Percentiles rank a stretch among this genome's conserved stretches.
Conservation (phyloP, 2,329 filamentous ascomycete genomes). For the Colletotrichum cuscutae region DNA sequence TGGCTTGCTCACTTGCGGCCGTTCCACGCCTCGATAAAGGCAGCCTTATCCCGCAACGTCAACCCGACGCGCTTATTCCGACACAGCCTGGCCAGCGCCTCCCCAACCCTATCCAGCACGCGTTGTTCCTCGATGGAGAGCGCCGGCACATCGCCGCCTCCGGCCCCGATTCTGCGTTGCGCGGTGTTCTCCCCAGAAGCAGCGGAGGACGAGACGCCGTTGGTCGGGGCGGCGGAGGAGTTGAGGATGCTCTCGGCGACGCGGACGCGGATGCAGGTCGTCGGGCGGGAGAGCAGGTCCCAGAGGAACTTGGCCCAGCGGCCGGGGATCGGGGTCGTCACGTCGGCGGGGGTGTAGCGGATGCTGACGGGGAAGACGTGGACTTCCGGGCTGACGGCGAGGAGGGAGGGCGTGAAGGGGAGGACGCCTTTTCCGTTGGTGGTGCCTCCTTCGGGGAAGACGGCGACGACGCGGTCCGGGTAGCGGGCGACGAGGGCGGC, state of each 20-base stretch:
- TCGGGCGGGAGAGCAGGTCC: constrained; percentile 85
- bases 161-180: constrained; percentile 41
- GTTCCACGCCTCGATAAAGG: constrained; percentile 78
- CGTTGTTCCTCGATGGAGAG: constrained; percentile 70
- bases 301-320: constrained; percentile 81
- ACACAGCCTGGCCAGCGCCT: constrained; percentile 87
- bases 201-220: constrained; percentile 44
- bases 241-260: constrained; percentile 82
- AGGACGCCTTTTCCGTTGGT: constrained; percentile 93
- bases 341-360: constrained; percentile 87
- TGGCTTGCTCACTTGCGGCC: constrained; percentile 46
- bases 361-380: constrained; percentile 92
- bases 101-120: constrained; percentile 81
- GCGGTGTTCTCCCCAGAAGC: constrained; percentile 41
- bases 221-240: constrained; percentile 50
- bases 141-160: constrained; percentile 39
- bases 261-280: constrained; percentile 89
- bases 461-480: constrained; percentile 80
- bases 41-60: constrained; percentile 82
- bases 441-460: constrained; percentile 94
- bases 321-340: constrained; percentile 89
- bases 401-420: constrained; percentile 81
- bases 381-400: constrained; percentile 72
- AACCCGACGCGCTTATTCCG: constrained; percentile 90
- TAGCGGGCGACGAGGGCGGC: constrained; percentile 72